Evolutionary conservation across 441 rosid genomes (phyloP).

Genomic region (Croton setiger): DNA sequence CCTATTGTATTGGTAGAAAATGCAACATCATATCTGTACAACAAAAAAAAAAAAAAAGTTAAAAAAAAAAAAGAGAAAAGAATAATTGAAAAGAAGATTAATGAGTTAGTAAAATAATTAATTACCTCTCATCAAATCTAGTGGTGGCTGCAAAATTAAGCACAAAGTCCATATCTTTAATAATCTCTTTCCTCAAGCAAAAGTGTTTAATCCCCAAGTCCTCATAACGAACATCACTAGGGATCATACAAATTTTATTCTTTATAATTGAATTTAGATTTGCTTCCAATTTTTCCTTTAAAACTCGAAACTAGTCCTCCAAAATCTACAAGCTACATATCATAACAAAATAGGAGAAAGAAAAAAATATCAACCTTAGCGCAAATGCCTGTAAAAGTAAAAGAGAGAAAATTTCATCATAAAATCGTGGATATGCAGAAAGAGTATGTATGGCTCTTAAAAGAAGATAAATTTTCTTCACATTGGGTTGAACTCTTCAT

Average conservation of each 20-base stretch:
- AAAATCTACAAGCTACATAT: background rate
- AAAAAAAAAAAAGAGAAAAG: background rate
- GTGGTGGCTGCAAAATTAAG: constrained; percentile 34
- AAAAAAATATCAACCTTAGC: too few relatives aligned
- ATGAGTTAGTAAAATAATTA: background rate
- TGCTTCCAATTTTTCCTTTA: background rate
- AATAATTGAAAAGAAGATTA: background rate
- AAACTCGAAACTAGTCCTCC: background rate
- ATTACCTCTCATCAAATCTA: background rate
- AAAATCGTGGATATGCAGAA: constrained; percentile 40
- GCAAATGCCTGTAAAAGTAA: too few relatives aligned
- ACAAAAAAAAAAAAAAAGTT: background rate
- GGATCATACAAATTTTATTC: constrained; percentile 23
- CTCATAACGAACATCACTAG: constrained; percentile 28
- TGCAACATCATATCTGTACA: constrained; percentile 70
- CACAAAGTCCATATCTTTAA: constrained; percentile 23
- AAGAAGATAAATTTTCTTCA: constrained; percentile 57
- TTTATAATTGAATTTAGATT: background rate
- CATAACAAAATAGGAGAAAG: too few relatives aligned
- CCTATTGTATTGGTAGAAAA: constrained; percentile 78
- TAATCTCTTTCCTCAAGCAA: constrained; percentile 23
- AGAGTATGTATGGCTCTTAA: constrained; percentile 46
- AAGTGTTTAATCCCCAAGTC: constrained; percentile 32
- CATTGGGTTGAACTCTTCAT: constrained; percentile 54
- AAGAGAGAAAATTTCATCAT: constrained; percentile 19